These are phyloP conservation scores for Trichoderma gracile DNA, from an alignment of 2,329 filamentous ascomycete species.

Conservation along the genomic window DNA sequence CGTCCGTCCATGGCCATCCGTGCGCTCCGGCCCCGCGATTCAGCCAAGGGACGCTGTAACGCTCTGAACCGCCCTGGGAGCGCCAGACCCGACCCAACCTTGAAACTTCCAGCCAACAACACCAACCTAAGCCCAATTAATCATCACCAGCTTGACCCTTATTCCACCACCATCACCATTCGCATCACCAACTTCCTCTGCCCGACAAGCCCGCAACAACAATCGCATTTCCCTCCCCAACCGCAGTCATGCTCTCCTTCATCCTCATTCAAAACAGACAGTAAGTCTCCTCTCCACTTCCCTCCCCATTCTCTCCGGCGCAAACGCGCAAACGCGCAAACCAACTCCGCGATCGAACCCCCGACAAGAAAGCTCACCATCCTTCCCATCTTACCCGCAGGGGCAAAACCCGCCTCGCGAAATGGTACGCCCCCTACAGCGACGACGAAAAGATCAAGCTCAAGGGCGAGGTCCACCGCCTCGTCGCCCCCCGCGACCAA, in stretches of 20 bases:
- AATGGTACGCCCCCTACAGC: slow-evolving; percentile 98
- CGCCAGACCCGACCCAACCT: too few relatives aligned
- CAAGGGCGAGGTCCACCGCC: slow-evolving; percentile 97
- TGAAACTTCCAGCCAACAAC: background rate
- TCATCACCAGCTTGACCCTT: too few relatives aligned
- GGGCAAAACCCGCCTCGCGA: slow-evolving; percentile 96
- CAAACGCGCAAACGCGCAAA: background rate
- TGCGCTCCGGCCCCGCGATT: slow-evolving; percentile 27
- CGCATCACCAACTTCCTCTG: background rate
- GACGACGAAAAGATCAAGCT: slow-evolving; percentile 99
- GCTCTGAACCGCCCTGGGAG: background rate
- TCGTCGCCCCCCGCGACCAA: slow-evolving; percentile 95
- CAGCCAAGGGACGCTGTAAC: background rate
- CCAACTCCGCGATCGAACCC: background rate
- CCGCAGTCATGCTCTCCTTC: slow-evolving; percentile 68
- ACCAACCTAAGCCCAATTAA: background rate
- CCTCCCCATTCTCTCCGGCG: background rate
- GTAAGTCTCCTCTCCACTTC: slow-evolving; percentile 46
- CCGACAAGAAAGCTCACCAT: background rate
- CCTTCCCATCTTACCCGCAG: slow-evolving; percentile 46
- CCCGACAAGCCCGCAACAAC: background rate
- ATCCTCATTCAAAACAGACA: slow-evolving; percentile 89
- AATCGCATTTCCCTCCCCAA: background rate
- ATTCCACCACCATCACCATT: background rate
- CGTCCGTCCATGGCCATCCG: slow-evolving; percentile 26